Evolutionary conservation across 306 rosid species (phyloP), one percentile per base, ranked within the genome.

Genomic region (Rubus parviflorus): DNA sequence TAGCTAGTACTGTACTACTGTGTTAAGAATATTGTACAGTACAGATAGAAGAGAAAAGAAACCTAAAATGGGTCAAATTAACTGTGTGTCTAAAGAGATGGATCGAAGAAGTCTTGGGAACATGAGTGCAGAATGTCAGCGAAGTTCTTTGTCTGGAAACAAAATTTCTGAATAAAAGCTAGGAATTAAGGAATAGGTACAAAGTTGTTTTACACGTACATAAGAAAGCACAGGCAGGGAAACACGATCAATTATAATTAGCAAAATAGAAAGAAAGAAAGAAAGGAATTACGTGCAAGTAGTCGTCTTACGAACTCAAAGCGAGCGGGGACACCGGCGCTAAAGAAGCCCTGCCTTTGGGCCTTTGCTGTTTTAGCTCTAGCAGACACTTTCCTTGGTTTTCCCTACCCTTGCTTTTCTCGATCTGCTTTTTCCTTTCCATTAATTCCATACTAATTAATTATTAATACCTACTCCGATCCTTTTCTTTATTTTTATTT

Each of bases 251-350:
- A 53, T 45, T 54, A 65, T 15, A 19, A 47, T 53, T 68, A 56
- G 57, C 66, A 25, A 40, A 65, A 14, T 35, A 54, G 35, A 19
- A 30, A 71, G 16, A 4, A 25, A 68, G 23, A 9, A 41, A 17
- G 41, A 47, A 25, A 46, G 1, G 16, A 22, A 22, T 0, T 30
- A 30, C n/a, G n/a, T n/a, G 25, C 20, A 49, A 49, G 30, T 42
- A 42, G 8, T 8, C 0, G 8, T 22, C 15, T 30, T 13, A 61
- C 43, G 46, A 40, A 65, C 30, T 65, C 70, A 40, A 65, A 19
- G 19, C 5, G 92, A 87, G 87, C 92, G 95, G 92, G 85, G 91
- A 94, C 98, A 94, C 92, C 97, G 98, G 93, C 98, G 93, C 95
- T 74, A 85, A 92, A 89, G 87, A 77, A 88, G 94, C 80, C 86